These are phyloP conservation scores for Dissoconium aciculare DNA, from an alignment of 2,329 filamentous ascomycete species.

Conservation along the genomic window DNA sequence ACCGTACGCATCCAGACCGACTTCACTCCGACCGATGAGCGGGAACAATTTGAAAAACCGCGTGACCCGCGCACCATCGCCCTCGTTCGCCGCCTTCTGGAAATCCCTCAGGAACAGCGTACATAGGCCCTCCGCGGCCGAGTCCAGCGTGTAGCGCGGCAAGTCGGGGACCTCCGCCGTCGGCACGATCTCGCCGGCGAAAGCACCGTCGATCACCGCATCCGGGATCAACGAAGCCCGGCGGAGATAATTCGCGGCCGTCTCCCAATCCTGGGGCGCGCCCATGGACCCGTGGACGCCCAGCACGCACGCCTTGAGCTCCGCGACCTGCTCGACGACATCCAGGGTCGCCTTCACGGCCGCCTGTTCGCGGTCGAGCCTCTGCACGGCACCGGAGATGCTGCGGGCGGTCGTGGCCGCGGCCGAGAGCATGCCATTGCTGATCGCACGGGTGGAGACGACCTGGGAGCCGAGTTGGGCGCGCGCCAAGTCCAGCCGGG, in stretches of 20 bases:
- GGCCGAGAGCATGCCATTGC: constrained; percentile 77
- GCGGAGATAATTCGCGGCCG: constrained; percentile 76
- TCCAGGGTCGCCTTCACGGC: constrained; percentile 78
- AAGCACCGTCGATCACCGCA: constrained; percentile 65
- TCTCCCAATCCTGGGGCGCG: constrained; percentile 96
- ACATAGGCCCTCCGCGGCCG: constrained; percentile 78
- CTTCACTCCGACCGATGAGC: constrained; percentile 73
- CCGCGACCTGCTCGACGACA: constrained; percentile 89
- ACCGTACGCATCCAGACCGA: constrained; percentile 87
- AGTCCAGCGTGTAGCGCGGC: constrained; percentile 72
- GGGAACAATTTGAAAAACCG: constrained; percentile 98
- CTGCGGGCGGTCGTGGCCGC: constrained; percentile 74
- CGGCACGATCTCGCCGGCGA: constrained; percentile 83
- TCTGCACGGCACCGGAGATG: constrained; percentile 73
- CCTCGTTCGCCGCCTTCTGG: constrained; percentile 73
- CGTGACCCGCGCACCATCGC: constrained; percentile 79
- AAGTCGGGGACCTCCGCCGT: constrained; percentile 91
- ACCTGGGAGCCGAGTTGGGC: constrained; percentile 79
- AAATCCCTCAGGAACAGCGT: constrained; percentile 87
- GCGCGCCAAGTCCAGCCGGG: constrained; percentile 74
- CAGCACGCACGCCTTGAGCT: constrained; percentile 91
- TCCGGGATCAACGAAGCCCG: constrained; percentile 69
- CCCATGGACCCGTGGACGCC: constrained; percentile 95
- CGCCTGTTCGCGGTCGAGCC: constrained; percentile 79
- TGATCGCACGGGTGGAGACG: constrained; percentile 66